These are phyloP conservation scores for Alternaria brassicae DNA, from an alignment of 2,329 filamentous ascomycete species.

Conservation along the genomic window DNA sequence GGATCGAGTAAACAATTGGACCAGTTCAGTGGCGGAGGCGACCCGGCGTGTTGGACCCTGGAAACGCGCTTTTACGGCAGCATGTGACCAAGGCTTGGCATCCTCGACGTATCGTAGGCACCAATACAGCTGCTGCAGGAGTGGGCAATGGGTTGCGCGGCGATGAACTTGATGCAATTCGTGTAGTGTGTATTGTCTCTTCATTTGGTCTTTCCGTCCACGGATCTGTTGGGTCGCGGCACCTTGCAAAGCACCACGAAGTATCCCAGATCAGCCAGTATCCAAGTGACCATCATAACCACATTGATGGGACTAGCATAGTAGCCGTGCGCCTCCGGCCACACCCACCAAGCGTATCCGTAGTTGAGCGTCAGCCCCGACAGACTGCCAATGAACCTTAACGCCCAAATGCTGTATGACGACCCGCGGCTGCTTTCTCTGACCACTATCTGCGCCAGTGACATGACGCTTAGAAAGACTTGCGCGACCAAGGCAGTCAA, in stretches of 20 bases:
- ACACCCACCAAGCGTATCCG: conserved; percentile 60
- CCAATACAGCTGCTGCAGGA: background rate
- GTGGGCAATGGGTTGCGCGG: background rate
- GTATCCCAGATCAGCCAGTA: conserved; percentile 56
- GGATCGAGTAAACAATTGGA: background rate
- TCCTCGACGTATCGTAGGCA: background rate
- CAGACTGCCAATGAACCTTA: conserved; percentile 78
- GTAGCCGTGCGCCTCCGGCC: conserved; percentile 60
- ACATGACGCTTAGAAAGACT: conserved; percentile 51
- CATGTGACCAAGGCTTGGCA: conserved; percentile 27
- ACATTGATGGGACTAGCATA: conserved; percentile 54
- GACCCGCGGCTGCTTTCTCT: conserved; percentile 59
- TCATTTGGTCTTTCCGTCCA: background rate
- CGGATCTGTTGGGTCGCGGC: conserved; percentile 3
- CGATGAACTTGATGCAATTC: background rate
- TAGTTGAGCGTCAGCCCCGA: conserved; percentile 65
- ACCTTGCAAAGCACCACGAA: conserved; percentile 51
- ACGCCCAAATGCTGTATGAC: conserved; percentile 77
- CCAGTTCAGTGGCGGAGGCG: background rate
- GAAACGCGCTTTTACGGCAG: conserved; percentile 28
- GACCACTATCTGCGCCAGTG: conserved; percentile 55
- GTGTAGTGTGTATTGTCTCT: background rate
- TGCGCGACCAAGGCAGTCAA: conserved; percentile 59
- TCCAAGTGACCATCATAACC: conserved; percentile 52
- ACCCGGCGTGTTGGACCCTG: background rate